Conservation (phyloP, 1,284 basidiomycete species). For the Naganishia albida region DNA sequence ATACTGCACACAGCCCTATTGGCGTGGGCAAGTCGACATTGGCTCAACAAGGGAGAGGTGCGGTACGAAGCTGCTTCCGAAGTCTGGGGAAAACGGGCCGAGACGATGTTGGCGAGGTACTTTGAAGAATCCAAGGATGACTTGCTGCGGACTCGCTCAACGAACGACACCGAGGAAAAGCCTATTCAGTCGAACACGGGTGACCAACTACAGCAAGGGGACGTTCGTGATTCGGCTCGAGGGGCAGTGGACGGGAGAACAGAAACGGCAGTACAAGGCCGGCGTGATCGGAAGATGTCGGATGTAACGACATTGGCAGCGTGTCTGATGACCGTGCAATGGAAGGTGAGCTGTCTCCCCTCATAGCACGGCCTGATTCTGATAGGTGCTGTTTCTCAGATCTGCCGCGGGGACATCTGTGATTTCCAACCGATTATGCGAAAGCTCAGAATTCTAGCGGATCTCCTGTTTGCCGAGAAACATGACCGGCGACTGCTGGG, state of each 20-base stretch:
- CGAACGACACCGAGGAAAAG: background rate
- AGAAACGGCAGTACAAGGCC: background rate
- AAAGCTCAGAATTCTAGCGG: slow-evolving; percentile 35
- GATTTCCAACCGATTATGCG: slow-evolving; percentile 39
- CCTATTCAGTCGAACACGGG: background rate
- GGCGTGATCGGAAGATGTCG: background rate
- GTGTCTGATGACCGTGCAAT: slow-evolving; percentile 44
- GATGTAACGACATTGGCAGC: slow-evolving; percentile 42
- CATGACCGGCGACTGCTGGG: slow-evolving; percentile 28
- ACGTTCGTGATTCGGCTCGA: background rate
- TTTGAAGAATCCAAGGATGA: slow-evolving; percentile 8
- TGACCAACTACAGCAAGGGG: background rate
- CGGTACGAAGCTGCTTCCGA: slow-evolving; percentile 45
- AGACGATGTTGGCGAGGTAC: slow-evolving; percentile 30
- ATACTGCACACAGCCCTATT: slow-evolving; percentile 43
- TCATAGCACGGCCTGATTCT: background rate
- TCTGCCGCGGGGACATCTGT: slow-evolving; percentile 47
- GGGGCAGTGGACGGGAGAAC: background rate
- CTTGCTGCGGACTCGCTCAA: too few relatives aligned
- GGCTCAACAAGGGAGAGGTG: slow-evolving; percentile 41
- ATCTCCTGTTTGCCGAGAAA: slow-evolving; percentile 35
- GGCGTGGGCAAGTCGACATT: slow-evolving; percentile 45
- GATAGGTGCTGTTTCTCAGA: slow-evolving; percentile 34
- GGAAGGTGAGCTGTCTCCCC: slow-evolving; percentile 38
- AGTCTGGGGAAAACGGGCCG: slow-evolving; percentile 39